Conservation (phyloP, 2,329 filamentous ascomycete species). For the Chrysoporthe austroafricana region DNA sequence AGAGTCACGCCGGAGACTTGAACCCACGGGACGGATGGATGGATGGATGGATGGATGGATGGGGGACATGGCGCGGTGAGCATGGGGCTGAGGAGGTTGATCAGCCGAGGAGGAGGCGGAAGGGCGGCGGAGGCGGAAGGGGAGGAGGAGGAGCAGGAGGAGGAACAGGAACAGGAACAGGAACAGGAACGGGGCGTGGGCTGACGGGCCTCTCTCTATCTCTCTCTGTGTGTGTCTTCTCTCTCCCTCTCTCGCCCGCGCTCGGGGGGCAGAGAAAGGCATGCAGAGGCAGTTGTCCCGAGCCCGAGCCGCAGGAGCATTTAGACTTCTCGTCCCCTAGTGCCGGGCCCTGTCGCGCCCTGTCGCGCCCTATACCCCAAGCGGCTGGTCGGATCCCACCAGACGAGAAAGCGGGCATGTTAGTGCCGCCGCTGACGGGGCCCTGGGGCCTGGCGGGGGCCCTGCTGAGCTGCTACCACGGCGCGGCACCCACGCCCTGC, state of each 20-base stretch:
- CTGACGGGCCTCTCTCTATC: background rate
- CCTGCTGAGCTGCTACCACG: background rate
- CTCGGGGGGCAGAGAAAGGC: no score
- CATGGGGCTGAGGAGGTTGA: background rate
- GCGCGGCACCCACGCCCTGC: background rate
- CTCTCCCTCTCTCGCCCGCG: no score
- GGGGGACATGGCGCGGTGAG: background rate
- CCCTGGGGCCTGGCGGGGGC: background rate
- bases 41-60: background rate
- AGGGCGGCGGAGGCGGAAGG: no score
- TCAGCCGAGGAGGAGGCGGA: background rate
- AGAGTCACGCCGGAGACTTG: slow-evolving; percentile 5
- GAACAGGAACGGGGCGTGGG: background rate
- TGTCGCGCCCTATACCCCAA: background rate
- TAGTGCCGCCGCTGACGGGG: background rate
- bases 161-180: no score
- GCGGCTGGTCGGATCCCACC: background rate
- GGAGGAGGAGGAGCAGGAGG: no score
- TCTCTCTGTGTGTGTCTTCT: no score
- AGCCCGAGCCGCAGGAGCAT: background rate
- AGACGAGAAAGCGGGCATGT: background rate
- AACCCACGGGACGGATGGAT: slow-evolving; percentile 4
- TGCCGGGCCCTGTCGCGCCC: background rate
- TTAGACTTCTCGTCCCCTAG: no score
- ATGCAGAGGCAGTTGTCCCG: background rate